Base-by-base conservation (phyloP, 2,329 filamentous ascomycete species). In the Phialocephala sp. region DNA sequence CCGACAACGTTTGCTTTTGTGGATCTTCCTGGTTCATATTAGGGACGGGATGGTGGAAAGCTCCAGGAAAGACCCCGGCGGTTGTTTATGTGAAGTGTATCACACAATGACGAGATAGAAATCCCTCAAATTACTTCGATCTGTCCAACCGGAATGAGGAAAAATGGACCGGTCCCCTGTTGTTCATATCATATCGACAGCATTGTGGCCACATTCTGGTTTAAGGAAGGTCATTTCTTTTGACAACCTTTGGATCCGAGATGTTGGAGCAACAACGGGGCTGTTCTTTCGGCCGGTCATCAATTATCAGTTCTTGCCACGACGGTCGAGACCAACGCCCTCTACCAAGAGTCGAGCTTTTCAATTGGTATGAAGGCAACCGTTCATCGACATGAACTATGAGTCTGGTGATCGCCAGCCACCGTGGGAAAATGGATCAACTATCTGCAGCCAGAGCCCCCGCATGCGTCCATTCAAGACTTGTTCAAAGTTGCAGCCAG, bases 401-500 rank as follows among this genome's bases (percentile, higher is more conserved):
- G 63, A 71, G 72, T 75, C 74, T 69, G 69, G 60, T 73, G 72
- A 75, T 69, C 68, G 67, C 50, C 61, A 64, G 63, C 58, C 64
- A 69, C 68, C 60, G 69, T 66, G 69, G 68, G 67, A 64, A 64
- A 67, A 68, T 59, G 70, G 71, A 69, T 71, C 64, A 61, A 52
- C 64, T 43, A 63, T 57, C 66, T 71, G 67, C 71, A 70, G 59
- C 66, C 62, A 37, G n/a, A 39, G 61, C 35, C 45, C 66, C 66
- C 64, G 67, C 70, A 71, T 73, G 60, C 35, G 57, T 50, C 32
- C 65, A 54, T 43, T 62, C 59, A 68, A 57, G 57, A 60, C 47
- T 32, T 67, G 60, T 37, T 56, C 64, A 57, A 58, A 63, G 39
- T 39, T 69, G 47, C 66, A 65, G 66, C 64, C 45, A 59, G 43